Percentiles rank a stretch among this genome's conserved stretches.
Conservation (phyloP, 2,329 filamentous ascomycete genomes). For the Pseudogymnoascus sp. region DNA sequence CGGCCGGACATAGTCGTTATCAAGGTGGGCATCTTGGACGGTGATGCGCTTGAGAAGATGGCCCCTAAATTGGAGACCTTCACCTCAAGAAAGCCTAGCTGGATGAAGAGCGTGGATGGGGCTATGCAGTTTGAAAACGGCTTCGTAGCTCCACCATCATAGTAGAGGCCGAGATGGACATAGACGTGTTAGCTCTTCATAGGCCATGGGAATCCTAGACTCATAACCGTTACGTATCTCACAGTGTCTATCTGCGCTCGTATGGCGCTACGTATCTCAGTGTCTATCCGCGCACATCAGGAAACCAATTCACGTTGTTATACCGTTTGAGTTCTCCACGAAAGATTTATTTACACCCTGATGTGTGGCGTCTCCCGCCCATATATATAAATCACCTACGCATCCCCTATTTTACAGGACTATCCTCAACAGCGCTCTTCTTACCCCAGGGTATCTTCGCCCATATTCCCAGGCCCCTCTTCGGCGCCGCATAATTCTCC, state of each 20-base stretch:
- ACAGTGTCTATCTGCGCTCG: too few relatives aligned
- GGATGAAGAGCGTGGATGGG: background rate
- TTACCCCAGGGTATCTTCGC: background rate
- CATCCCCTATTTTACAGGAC: background rate
- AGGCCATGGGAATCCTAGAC: background rate
- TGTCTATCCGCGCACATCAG: background rate
- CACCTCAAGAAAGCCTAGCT: background rate
- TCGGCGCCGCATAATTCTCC: constrained; percentile 46
- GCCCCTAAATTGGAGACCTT: background rate
- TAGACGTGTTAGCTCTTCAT: background rate
- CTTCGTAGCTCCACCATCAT: background rate
- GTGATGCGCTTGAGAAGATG: background rate
- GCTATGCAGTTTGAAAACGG: background rate
- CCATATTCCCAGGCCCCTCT: background rate
- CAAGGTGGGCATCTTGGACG: background rate
- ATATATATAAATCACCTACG: background rate
- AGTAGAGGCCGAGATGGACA: background rate
- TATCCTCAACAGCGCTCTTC: background rate
- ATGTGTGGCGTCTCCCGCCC: background rate
- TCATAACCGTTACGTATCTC: too few relatives aligned
- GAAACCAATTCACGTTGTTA: background rate
- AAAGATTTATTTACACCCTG: background rate
- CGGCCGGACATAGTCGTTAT: background rate
- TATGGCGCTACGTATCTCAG: too few relatives aligned
- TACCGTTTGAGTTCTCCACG: background rate